Percentiles rank a stretch among this genome's conserved stretches.
Evolutionary conservation across 176 grass and related monocot genomes (phyloP).

Genomic region (Oryza coarctata): DNA sequence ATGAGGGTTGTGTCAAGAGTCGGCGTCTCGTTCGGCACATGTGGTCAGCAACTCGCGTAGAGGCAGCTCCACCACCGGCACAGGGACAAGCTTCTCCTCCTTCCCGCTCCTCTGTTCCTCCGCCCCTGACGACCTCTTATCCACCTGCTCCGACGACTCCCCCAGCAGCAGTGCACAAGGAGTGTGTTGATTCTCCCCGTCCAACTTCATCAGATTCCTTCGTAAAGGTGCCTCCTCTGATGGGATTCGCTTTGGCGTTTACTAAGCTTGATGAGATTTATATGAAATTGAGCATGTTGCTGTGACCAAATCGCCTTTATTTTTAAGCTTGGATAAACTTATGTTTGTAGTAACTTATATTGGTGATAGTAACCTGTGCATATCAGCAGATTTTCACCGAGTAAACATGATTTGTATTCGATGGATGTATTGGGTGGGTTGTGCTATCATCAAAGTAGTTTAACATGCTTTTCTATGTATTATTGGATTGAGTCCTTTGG

Average conservation of each 20-base stretch:
- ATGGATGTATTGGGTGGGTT: neutral
- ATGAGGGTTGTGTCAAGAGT: slow-evolving; percentile 48
- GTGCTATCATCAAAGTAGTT: neutral
- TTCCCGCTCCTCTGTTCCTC: slow-evolving; percentile 15
- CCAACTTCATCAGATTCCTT: slow-evolving; percentile 53
- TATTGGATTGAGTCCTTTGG: neutral
- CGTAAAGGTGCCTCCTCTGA: slow-evolving; percentile 65
- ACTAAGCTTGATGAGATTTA: neutral
- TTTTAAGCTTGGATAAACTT: neutral
- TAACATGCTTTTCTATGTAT: neutral
- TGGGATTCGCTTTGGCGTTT: slow-evolving; percentile 30
- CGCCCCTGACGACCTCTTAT: slow-evolving; percentile 3
- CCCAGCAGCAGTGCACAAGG: slow-evolving; percentile 22
- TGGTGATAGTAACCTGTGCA: neutral
- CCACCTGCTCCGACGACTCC: slow-evolving; percentile 39
- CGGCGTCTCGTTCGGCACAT: slow-evolving; percentile 74
- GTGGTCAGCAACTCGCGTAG: slow-evolving; percentile 72
- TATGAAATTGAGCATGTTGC: slow-evolving; percentile 3
- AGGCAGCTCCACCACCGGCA: slow-evolving; percentile 58
- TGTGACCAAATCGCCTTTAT: slow-evolving; percentile 6
- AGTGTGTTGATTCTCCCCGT: slow-evolving; percentile 37
- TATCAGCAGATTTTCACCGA: neutral
- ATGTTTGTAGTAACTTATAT: neutral
- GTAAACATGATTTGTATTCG: neutral
- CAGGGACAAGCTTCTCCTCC: slow-evolving; percentile 40